Evolutionary conservation across 2,329 filamentous ascomycete species (phyloP).

Genomic region (Talaromyces amestolkiae): DNA sequence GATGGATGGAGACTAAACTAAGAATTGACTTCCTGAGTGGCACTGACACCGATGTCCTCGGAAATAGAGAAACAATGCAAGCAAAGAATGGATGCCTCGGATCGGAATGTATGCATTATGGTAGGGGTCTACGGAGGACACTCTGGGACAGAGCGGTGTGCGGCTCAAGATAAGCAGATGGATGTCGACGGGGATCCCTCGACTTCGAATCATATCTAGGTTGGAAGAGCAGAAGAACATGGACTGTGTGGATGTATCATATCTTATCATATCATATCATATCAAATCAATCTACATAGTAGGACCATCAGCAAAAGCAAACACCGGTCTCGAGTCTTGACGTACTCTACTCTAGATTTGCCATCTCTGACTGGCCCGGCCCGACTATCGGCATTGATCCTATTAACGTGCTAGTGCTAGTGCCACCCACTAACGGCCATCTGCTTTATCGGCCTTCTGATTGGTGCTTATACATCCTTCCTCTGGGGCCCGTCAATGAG

Average conservation of each 20-base stretch:
- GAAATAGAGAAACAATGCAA: background rate
- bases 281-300: background rate
- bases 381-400: background rate
- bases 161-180: background rate
- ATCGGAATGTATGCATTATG: background rate
- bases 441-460: background rate
- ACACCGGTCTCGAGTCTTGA: background rate
- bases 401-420: background rate
- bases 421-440: background rate
- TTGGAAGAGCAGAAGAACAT: no score
- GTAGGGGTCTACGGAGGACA: no score
- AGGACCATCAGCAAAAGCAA: background rate
- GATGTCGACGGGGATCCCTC: background rate
- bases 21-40: background rate
- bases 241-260: background rate
- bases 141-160: background rate
- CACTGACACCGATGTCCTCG: background rate
- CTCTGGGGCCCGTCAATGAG: background rate
- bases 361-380: background rate
- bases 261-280: background rate
- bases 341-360: background rate
- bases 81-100: background rate
- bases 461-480: background rate
- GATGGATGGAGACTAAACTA: background rate
- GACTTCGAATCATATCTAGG: background rate